phyloP scores from a whole-genome alignment of 805 yeast genomes.

The Maudiozyma serrabonitensis region DNA sequence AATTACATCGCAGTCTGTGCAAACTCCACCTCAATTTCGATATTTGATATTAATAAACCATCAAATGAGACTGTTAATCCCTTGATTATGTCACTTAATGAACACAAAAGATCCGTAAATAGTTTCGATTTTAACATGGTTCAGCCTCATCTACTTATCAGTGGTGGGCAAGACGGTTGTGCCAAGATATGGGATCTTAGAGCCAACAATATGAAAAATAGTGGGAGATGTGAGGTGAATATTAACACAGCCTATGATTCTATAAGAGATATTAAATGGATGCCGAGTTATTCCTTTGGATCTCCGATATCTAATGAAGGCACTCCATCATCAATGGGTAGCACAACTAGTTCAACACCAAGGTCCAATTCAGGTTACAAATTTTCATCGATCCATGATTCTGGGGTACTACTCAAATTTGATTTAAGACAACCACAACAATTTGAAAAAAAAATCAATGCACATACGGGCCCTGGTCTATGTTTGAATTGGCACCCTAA shows the following conservation, averaged over 20 bases:
- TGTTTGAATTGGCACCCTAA: conserved; percentile 85
- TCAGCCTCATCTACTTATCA: conserved; percentile 33
- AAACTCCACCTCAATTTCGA: conserved; percentile 26
- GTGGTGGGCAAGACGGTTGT: conserved; percentile 76
- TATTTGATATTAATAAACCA: conserved; percentile 24
- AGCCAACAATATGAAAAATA: conserved; percentile 35
- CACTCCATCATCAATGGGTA: conserved; percentile 4
- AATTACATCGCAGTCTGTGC: conserved; percentile 26
- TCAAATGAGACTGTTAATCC: conserved; percentile 14
- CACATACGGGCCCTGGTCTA: conserved; percentile 87
- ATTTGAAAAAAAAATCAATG: conserved; percentile 65
- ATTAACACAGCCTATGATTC: conserved; percentile 60
- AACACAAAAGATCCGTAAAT: conserved; percentile 29
- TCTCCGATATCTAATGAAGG: not conserved
- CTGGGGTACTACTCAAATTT: conserved; percentile 79
- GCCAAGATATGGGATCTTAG: conserved; percentile 64
- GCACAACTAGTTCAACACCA: not conserved
- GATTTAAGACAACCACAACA: conserved; percentile 63
- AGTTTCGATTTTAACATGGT: conserved; percentile 30
- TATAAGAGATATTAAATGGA: conserved; percentile 45
- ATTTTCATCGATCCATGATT: conserved; percentile 76
- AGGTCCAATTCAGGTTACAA: conserved; percentile 34
- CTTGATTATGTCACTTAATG: conserved; percentile 18
- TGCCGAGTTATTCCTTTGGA: conserved; percentile 31
- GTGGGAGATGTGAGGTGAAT: conserved; percentile 20